Evolutionary conservation across 2,329 filamentous ascomycete species (phyloP), one percentile per base, ranked within the genome.

Genomic region (Xylaria sp.): DNA sequence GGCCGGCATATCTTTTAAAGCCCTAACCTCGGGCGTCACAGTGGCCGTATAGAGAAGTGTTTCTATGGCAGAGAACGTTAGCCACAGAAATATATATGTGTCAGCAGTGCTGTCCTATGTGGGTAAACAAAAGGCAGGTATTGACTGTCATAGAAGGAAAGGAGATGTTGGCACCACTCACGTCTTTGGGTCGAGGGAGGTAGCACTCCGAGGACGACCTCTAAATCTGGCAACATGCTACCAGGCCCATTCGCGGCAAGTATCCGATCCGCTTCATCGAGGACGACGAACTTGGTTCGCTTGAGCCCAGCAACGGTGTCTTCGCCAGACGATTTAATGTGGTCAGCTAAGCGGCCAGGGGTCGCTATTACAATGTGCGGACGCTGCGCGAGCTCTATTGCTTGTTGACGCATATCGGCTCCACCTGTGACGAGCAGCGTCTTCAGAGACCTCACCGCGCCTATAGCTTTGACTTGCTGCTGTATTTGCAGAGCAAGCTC

Each of bases 21-120:
- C 92, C 52, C 92, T 87, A 3, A 99, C 93, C 79, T 98, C 94
- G 2, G 92, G 88, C 0, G 95, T 98, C 45, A 99, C 89, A 1
- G 95, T 99, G 15, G 95, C 95, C 8, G 95, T 99, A 79, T 99
- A 99, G 2, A 99, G 86, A 15, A 96, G 86, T 0, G 94, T 99
- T 77, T 99, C 65, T 67, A 43, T n/a, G n/a, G n/a, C n/a, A 31
- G 2, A 28, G 14, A 21, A 3, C 19, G 37, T 66, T 42, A 66
- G 61, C 33, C 19, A 14, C 40, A 19, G 3, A 28, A 17, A 19
- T 37, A 6, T 11, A 52, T 38, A 31, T 37, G 6, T 31, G 33
- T 15, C 8, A 25, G 14, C n/a, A 25, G 4, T 17, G 17, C 4
- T 21, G 5, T 43, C 23, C 11, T 2, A 12, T 14, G 19, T 3